phyloP scores from a whole-genome alignment of 176 grass and related monocot species.

The Raddia distichophylla region DNA sequence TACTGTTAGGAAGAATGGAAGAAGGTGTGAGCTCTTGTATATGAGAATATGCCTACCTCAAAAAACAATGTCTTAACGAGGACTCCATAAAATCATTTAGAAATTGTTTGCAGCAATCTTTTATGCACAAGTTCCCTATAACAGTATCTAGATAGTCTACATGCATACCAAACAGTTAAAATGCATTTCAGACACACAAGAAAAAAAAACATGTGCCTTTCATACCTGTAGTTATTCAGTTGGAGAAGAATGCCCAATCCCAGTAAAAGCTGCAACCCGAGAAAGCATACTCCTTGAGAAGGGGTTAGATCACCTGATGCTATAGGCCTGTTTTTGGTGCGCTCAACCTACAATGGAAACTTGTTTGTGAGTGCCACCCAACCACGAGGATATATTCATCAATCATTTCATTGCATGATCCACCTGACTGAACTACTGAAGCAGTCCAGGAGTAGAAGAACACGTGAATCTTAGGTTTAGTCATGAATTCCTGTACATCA shows the following conservation, averaged over 20 bases:
- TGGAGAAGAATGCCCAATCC: conserved; percentile 87
- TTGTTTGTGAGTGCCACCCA: not conserved
- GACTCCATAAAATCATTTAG: not conserved
- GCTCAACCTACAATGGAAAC: conserved; percentile 58
- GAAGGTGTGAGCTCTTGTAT: too few relatives aligned
- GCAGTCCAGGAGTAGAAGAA: not conserved
- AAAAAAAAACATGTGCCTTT: not conserved
- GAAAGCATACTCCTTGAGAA: conserved; percentile 65
- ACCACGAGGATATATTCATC: not conserved
- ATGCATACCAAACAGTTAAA: not conserved
- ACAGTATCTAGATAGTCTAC: not conserved
- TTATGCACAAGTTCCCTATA: not conserved
- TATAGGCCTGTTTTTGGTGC: conserved; percentile 74
- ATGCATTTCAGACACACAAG: not conserved
- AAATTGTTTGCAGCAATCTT: not conserved
- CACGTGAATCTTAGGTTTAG: not conserved
- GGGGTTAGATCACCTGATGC: conserved; percentile 72
- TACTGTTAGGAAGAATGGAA: too few relatives aligned
- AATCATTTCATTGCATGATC: not conserved
- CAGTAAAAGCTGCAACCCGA: conserved; percentile 70
- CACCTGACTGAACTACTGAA: not conserved
- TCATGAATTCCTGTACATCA: not conserved
- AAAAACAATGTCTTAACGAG: not conserved
- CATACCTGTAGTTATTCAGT: conserved; percentile 80
- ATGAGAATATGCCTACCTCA: not conserved